Evolutionary conservation across 768 basidiomycete genomes (phyloP).

Genomic region (Hypholoma fasciculare): DNA sequence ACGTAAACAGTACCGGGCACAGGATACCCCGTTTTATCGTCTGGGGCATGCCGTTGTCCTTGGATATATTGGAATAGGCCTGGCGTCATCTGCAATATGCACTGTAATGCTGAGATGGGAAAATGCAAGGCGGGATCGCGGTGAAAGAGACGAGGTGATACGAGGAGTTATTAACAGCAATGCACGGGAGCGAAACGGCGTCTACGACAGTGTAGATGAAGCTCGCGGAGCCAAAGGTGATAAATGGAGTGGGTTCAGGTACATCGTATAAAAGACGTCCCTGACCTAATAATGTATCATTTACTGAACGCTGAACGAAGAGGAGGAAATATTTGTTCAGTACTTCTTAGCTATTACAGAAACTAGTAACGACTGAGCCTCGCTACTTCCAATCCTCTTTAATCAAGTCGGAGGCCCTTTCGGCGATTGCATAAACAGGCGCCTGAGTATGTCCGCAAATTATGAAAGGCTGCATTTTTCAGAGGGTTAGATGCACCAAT

Average conservation of each 20-base stretch:
- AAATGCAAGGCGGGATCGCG: slow-evolving; percentile 64
- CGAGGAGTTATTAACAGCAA: slow-evolving; percentile 35
- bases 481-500: background rate
- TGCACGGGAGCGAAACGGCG: slow-evolving; percentile 49
- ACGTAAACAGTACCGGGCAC: slow-evolving; percentile 55
- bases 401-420: slow-evolving; percentile 15
- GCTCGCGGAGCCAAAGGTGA: slow-evolving; percentile 72
- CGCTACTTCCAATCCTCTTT: slow-evolving; percentile 8
- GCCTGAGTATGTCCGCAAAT: slow-evolving; percentile 4
- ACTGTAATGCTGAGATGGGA: slow-evolving; percentile 49
- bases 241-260: slow-evolving; percentile 73
- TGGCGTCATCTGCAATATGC: slow-evolving; percentile 43
- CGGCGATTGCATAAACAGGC: slow-evolving; percentile 21
- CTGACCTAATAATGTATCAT: background rate
- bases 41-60: slow-evolving; percentile 73
- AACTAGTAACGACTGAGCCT: background rate
- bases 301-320: background rate
- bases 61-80: slow-evolving; percentile 68
- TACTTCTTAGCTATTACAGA: no score
- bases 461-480: slow-evolving; percentile 2
- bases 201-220: slow-evolving; percentile 56
- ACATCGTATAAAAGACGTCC: slow-evolving; percentile 30
- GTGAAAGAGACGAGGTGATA: slow-evolving; percentile 70
- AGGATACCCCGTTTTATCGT: slow-evolving; percentile 66
- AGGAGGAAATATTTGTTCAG: no score